A percentile compares a stretch with the other conserved stretches of the same genome.
Evolutionary conservation across 2,329 filamentous ascomycete genomes (phyloP).

Genomic region (Pestalotiopsis sp.): DNA sequence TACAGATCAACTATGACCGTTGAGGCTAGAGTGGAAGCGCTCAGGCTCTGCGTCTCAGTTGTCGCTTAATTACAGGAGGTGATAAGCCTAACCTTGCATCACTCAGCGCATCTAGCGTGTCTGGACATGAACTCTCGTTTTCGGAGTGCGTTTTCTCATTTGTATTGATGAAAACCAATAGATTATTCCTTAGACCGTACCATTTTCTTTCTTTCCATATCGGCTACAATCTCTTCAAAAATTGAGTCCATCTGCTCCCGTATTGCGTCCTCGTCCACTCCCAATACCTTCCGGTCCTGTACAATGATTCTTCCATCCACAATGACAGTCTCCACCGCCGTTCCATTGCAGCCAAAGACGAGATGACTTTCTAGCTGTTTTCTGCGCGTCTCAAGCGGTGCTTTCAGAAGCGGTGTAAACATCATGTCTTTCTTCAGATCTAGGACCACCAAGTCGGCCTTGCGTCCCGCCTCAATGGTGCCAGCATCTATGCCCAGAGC

Average conservation of each 20-base stretch:
- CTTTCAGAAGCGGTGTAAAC: conserved; percentile 23
- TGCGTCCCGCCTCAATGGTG: conserved; percentile 21
- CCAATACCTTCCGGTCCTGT: conserved; percentile 23
- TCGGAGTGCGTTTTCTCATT: too few species aligned
- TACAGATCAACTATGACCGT: too few species aligned
- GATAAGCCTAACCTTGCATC: too few species aligned
- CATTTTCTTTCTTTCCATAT: conserved; percentile 16
- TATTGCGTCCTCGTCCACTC: conserved; percentile 25
- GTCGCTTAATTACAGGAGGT: too few species aligned
- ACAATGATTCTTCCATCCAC: conserved; percentile 26
- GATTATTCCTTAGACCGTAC: not conserved
- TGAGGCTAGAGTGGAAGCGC: too few species aligned
- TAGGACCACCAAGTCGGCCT: conserved; percentile 27
- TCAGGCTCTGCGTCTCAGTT: too few species aligned
- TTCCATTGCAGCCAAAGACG: conserved; percentile 28
- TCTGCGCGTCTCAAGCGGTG: conserved; percentile 19
- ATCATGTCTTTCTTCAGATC: conserved; percentile 29
- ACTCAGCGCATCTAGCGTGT: too few species aligned
- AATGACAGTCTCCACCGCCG: conserved; percentile 26
- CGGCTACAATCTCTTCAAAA: conserved; percentile 19
- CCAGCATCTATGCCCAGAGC: conserved; percentile 26
- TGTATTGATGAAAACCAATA: too few species aligned
- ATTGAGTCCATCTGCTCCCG: conserved; percentile 22
- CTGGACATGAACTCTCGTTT: not conserved
- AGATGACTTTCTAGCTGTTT: conserved; percentile 22